phyloP scores from a whole-genome alignment of 176 grass and related monocot species.

The Carex kokanica region DNA sequence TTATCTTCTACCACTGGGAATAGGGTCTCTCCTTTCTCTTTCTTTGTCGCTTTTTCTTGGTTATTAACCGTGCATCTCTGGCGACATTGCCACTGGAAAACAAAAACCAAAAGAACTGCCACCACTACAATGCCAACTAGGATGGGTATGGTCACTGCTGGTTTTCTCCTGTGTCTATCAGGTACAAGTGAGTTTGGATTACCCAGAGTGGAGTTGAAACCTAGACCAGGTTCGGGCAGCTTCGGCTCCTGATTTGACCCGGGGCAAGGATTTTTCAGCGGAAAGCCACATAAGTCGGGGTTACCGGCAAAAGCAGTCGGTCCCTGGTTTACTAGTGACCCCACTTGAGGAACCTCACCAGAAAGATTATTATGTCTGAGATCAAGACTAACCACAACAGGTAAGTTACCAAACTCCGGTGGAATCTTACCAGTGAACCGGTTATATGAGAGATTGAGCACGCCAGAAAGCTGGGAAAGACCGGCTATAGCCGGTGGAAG shows the following conservation, averaged over 20 bases:
- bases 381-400: conserved; percentile 74
- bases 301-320: conserved; percentile 90
- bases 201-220: conserved; percentile 41
- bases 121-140: conserved; percentile 48
- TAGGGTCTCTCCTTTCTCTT: conserved; percentile 38
- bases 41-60: conserved; percentile 44
- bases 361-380: conserved; percentile 82
- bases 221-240: conserved; percentile 40
- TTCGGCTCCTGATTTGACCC: conserved; percentile 38
- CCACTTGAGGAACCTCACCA: conserved; percentile 93
- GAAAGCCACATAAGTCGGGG: conserved; percentile 75
- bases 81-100: conserved; percentile 86
- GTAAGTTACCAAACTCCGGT: conserved; percentile 66
- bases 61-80: conserved; percentile 30
- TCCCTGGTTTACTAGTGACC: conserved; percentile 85
- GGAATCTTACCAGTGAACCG: conserved; percentile 61
- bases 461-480: conserved; percentile 60
- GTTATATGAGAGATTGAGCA: conserved; percentile 85
- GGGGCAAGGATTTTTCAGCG: conserved; percentile 65
- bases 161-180: conserved; percentile 28
- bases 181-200: conserved; percentile 24
- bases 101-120: conserved; percentile 38
- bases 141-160: conserved; percentile 44
- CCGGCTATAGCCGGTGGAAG: conserved; percentile 54
- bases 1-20: conserved; percentile 30